Conservation (phyloP, 805 yeast genomes). For the Wickerhamomyces subpelliculosus region DNA sequence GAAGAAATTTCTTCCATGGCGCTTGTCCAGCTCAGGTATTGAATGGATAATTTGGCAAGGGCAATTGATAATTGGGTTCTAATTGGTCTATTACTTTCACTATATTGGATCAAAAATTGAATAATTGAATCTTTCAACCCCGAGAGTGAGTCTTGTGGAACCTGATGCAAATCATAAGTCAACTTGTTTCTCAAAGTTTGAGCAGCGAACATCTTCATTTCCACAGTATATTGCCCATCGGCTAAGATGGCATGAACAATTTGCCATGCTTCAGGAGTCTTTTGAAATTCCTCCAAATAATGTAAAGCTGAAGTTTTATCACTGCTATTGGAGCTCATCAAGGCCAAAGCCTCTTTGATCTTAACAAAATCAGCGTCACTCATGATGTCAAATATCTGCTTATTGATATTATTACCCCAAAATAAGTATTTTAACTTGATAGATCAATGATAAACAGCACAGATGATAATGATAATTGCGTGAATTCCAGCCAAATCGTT, state of each 20-base stretch:
- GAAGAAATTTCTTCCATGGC: slow-evolving; percentile 64
- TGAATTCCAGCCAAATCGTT: too few species aligned
- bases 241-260: slow-evolving; percentile 49
- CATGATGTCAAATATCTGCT: neutral
- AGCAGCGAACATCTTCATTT: slow-evolving; percentile 75
- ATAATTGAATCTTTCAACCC: slow-evolving; percentile 67
- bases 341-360: slow-evolving; percentile 19
- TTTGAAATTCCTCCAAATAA: slow-evolving; percentile 76
- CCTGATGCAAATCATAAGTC: slow-evolving; percentile 76
- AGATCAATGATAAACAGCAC: too few species aligned
- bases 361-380: slow-evolving; percentile 3
- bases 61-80: slow-evolving; percentile 79
- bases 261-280: slow-evolving; percentile 78
- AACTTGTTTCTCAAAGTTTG: slow-evolving; percentile 84
- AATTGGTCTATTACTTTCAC: slow-evolving; percentile 43
- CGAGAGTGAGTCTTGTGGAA: slow-evolving; percentile 49
- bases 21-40: slow-evolving; percentile 62
- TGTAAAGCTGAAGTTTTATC: slow-evolving; percentile 38
- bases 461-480: too few species aligned
- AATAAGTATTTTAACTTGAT: too few species aligned
- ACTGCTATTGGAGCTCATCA: slow-evolving; percentile 19
- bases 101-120: slow-evolving; percentile 44
- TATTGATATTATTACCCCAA: too few species aligned
- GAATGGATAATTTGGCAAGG: slow-evolving; percentile 75
- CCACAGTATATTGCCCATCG: slow-evolving; percentile 32